Conservation (phyloP, 2,329 filamentous ascomycete species). For the Curvularia eragrostidis region DNA sequence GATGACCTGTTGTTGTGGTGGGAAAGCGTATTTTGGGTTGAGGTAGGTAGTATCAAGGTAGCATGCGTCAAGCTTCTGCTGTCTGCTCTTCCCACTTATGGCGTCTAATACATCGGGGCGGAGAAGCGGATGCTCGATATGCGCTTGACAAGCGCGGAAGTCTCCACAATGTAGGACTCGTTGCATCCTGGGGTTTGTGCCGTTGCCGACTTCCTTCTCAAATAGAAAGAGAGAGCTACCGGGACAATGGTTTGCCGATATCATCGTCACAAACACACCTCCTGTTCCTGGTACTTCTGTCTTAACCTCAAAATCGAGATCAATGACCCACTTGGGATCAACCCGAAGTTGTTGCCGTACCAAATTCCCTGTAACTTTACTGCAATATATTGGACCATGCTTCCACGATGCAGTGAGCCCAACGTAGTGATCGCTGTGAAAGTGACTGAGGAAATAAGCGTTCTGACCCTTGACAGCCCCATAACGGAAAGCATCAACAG, state of each 20-base stretch:
- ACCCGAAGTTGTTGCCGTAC: conserved; percentile 86
- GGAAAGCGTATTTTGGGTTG: conserved; percentile 94
- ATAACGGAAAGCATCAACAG: conserved; percentile 95
- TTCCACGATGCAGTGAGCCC: conserved; percentile 87
- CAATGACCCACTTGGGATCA: conserved; percentile 82
- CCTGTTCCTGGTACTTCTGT: conserved; percentile 81
- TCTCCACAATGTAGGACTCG: conserved; percentile 94
- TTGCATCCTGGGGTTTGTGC: conserved; percentile 67
- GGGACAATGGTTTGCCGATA: conserved; percentile 94
- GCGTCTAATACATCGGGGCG: conserved; percentile 75
- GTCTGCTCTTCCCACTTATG: conserved; percentile 71
- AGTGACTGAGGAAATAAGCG: conserved; percentile 96
- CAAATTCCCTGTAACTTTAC: conserved; percentile 86
- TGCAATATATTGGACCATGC: conserved; percentile 97
- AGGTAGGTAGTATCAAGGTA: conserved; percentile 98
- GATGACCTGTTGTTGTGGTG: conserved; percentile 86
- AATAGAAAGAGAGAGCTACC: conserved; percentile 94
- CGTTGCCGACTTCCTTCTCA: conserved; percentile 74
- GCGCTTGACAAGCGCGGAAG: conserved; percentile 86
- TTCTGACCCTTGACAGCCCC: conserved; percentile 90
- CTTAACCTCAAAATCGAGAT: conserved; percentile 82
- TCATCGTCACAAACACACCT: conserved; percentile 89
- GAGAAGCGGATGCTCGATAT: conserved; percentile 81
- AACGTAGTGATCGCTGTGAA: conserved; percentile 97
- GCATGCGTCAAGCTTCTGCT: conserved; percentile 92